phyloP scores from a whole-genome alignment of 2,329 filamentous ascomycete genomes.

The Xylariaceae sp. region DNA sequence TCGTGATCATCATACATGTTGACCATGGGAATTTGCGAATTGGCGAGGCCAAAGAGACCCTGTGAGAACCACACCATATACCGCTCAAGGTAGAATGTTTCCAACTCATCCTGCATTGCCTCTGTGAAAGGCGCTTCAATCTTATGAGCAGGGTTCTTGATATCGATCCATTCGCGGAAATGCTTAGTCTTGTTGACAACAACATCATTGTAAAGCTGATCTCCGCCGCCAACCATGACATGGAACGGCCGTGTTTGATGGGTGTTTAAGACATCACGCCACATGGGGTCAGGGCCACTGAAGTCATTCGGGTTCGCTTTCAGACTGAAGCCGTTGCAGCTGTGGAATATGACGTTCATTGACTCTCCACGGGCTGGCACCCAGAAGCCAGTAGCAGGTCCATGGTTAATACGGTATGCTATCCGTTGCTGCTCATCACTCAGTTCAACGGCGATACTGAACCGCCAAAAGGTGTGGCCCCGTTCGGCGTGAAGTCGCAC shows the following conservation, averaged over 20 bases:
- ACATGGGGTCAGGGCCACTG: constrained; percentile 90
- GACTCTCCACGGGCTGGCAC: constrained; percentile 75
- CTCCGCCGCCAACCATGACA: constrained; percentile 95
- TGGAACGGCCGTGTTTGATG: constrained; percentile 93
- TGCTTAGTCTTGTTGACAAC: constrained; percentile 68
- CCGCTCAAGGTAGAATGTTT: constrained; percentile 78
- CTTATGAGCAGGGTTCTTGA: constrained; percentile 75
- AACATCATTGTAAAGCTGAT: constrained; percentile 93
- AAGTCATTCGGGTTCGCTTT: constrained; percentile 73
- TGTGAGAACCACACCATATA: constrained; percentile 97
- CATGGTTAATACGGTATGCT: constrained; percentile 91
- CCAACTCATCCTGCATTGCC: constrained; percentile 83
- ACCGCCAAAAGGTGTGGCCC: constrained; percentile 93
- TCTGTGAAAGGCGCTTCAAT: constrained; percentile 69
- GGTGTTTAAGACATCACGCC: constrained; percentile 89
- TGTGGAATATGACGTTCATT: constrained; percentile 99
- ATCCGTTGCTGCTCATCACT: constrained; percentile 72
- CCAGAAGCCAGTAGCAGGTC: constrained; percentile 88
- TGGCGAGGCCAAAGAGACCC: constrained; percentile 87
- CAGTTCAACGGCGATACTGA: constrained; percentile 90
- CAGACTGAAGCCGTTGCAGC: constrained; percentile 90
- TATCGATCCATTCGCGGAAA: constrained; percentile 80
- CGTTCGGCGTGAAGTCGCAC: constrained; percentile 78
- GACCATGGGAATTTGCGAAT: constrained; percentile 93
- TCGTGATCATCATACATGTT: constrained; percentile 98